Percentiles rank a stretch among this genome's conserved stretches.
These are phyloP conservation scores for Wallacemonas rigidus DNA, from an alignment of 208 protist genomes.

Conservation along the genomic window DNA sequence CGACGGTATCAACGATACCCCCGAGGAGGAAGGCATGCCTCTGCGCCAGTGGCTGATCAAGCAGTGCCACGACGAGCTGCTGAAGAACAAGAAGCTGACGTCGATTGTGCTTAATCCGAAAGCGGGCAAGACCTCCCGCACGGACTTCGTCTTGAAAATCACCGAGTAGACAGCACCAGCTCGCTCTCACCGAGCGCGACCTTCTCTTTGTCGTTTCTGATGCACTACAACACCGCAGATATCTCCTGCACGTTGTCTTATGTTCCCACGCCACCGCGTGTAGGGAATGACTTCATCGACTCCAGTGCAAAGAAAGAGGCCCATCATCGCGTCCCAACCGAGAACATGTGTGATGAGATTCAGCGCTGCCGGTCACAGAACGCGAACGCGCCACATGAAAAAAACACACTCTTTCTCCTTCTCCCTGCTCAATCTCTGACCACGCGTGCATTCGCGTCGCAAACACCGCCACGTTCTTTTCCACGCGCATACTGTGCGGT, in stretches of 20 bases:
- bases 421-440: background rate
- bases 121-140: constrained; percentile 50
- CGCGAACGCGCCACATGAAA: background rate
- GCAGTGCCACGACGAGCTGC: constrained; percentile 45
- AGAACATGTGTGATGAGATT: no score
- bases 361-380: no score
- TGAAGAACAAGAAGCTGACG: constrained; percentile 53
- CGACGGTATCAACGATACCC: constrained; percentile 66
- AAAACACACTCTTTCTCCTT: constrained; percentile 20
- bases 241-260: no score
- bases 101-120: constrained; percentile 53
- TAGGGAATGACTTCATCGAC: no score
- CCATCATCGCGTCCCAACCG: no score
- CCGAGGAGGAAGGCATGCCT: constrained; percentile 69
- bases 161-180: constrained; percentile 9
- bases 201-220: constrained; percentile 17
- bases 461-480: no score
- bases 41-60: constrained; percentile 77
- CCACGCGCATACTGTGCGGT: no score
- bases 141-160: constrained; percentile 45
- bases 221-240: background rate
- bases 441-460: no score
- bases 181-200: background rate
- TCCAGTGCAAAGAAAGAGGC: no score
- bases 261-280: no score